Conservation (phyloP, 306 rosid genomes). For the Morella rubra region DNA sequence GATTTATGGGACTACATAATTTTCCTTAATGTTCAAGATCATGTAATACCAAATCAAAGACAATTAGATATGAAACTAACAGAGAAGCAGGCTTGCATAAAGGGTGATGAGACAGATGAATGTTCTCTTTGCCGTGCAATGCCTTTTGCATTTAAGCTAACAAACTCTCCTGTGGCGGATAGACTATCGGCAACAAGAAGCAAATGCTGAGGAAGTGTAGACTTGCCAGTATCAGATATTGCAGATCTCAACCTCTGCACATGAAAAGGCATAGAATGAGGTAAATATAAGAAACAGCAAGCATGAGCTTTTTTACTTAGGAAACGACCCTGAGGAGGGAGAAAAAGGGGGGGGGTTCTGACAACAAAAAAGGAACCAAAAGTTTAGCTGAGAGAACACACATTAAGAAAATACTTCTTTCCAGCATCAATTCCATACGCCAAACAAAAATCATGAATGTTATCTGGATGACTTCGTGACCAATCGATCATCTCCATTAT, state of each 20-base stretch:
- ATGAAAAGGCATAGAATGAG: slow-evolving; percentile 25
- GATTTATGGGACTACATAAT: slow-evolving; percentile 16
- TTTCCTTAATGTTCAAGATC: slow-evolving; percentile 9
- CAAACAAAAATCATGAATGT: slow-evolving; percentile 55
- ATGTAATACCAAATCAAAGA: background rate
- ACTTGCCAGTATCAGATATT: slow-evolving; percentile 71
- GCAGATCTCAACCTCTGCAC: slow-evolving; percentile 75
- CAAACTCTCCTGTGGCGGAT: slow-evolving; percentile 85
- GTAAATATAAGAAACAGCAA: slow-evolving; percentile 16
- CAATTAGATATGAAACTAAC: slow-evolving; percentile 55
- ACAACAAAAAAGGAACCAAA: slow-evolving; percentile 1
- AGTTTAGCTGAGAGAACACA: slow-evolving; percentile 29
- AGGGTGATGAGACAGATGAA: slow-evolving; percentile 71
- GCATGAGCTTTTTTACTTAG: slow-evolving; percentile 10
- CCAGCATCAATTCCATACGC: slow-evolving; percentile 84
- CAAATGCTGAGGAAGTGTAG: slow-evolving; percentile 75
- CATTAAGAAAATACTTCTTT: slow-evolving; percentile 68
- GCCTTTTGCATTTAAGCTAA: slow-evolving; percentile 81
- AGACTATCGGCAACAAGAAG: slow-evolving; percentile 67
- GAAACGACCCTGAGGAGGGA: too few species aligned
- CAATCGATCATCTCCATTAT: slow-evolving; percentile 82
- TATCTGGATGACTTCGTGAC: slow-evolving; percentile 94
- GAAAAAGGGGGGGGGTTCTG: background rate
- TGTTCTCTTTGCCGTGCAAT: slow-evolving; percentile 59
- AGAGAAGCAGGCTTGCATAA: slow-evolving; percentile 92